Evolutionary conservation across 2,329 filamentous ascomycete genomes (phyloP), one percentile per base, ranked within the genome.

Genomic region (Penicillium sp.): DNA sequence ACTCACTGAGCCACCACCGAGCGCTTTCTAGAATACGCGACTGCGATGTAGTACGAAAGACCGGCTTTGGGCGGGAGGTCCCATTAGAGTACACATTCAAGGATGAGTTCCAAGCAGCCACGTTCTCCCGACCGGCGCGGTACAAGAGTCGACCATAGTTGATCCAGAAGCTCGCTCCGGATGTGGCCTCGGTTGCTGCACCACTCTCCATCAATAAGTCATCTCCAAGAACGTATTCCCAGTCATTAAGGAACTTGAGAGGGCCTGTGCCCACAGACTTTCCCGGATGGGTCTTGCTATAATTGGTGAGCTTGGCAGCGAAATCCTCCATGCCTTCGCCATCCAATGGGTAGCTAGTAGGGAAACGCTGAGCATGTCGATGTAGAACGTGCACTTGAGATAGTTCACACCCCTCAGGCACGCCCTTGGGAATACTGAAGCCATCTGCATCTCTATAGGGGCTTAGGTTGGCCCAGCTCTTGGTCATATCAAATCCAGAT

Each of bases 351-450:
- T 69, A 72, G 18, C 71, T 46, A 0, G 76, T 80, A 3, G 80
- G 80, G 41, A 82, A 84, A 22, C 82, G 75, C 56, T 84, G 73
- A 0, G 80, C 79, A 66, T 85, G 82, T 25, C 82, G 76, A 63
- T 84, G 81, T 14, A 85, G 73, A 6, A 77, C 71, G 58, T 83
- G 81, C 0, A 74, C 80, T 65, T 83, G 80, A 55, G 81, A 78
- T 49, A 84, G 69, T 64, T 83, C 81, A 68, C 82, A 85, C 15
- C 80, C 80, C 43, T 77, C 70, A 0, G 82, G 82, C 14, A 84
- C 76, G 29, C 81, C 81, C 8, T 65, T 67, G 11, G 67, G 57
- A 11, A 69, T 14, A 2, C 57, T 49, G 51, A 72, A 72, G 49
- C 46, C 46, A 37, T 55, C 51, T 3, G 65, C 59, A 8, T 68